phyloP scores from a whole-genome alignment of 495 filamentous ascomycete species.

The Xylaria scruposa region DNA sequence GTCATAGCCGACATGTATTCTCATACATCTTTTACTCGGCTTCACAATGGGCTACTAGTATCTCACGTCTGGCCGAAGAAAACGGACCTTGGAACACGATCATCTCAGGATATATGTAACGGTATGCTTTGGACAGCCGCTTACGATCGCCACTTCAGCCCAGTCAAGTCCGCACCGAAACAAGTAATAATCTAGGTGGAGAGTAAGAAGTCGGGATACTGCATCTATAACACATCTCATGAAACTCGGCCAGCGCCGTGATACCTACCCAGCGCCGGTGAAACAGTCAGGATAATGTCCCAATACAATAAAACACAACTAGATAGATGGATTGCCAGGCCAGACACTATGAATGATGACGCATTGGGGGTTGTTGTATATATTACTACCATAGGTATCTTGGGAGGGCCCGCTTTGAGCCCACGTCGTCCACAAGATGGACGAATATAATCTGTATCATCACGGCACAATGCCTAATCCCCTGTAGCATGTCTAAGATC shows the following conservation, averaged over 20 bases:
- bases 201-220: neutral
- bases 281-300: neutral
- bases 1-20: neutral
- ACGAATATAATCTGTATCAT: conserved; percentile 21
- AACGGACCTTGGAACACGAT: neutral
- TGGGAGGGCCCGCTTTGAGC: neutral
- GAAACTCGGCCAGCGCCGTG: too few relatives aligned
- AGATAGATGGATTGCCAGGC: neutral
- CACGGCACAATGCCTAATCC: neutral
- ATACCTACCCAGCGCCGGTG: too few relatives aligned
- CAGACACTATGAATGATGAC: conserved; percentile 14
- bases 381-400: conserved; percentile 22
- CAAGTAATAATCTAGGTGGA: neutral
- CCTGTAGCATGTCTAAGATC: neutral
- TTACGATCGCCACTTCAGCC: neutral
- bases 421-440: neutral
- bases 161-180: neutral
- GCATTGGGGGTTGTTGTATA: neutral
- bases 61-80: neutral
- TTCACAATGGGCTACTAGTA: neutral
- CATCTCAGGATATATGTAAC: neutral
- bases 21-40: neutral
- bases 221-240: neutral
- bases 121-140: neutral
- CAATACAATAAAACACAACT: conserved; percentile 9